Percentiles rank a stretch among this genome's conserved stretches.
These are phyloP conservation scores for Isabelozyma rhagii DNA, from an alignment of 805 yeast species.

Conservation along the genomic window DNA sequence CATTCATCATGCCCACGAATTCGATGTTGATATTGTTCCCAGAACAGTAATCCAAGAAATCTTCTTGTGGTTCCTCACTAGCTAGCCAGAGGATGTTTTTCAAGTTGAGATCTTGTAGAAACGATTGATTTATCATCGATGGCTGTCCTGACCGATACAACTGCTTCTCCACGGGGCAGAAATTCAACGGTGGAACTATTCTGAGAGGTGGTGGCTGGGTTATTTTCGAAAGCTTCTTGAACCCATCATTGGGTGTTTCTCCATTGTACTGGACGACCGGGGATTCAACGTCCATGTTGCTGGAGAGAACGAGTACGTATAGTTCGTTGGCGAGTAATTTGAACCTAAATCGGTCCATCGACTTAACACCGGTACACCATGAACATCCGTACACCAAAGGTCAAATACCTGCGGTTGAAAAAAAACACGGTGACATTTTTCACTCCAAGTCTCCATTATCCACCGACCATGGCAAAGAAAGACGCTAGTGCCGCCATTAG, in stretches of 20 bases:
- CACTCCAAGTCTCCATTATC: neutral
- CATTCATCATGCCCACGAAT: slow-evolving; percentile 79
- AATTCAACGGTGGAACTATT: slow-evolving; percentile 90
- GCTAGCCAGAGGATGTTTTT: slow-evolving; percentile 91
- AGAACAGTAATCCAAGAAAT: slow-evolving; percentile 77
- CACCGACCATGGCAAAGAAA: slow-evolving; percentile 34
- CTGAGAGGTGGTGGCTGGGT: slow-evolving; percentile 56
- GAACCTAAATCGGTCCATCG: neutral
- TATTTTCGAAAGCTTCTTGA: slow-evolving; percentile 11
- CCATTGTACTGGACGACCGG: neutral
- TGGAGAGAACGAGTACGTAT: neutral
- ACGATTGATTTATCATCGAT: slow-evolving; percentile 86
- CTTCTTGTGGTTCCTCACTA: slow-evolving; percentile 91
- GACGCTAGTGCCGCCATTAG: slow-evolving; percentile 23
- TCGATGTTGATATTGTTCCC: slow-evolving; percentile 69
- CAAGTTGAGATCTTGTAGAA: slow-evolving; percentile 67
- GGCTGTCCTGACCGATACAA: slow-evolving; percentile 94
- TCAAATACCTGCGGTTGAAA: too few relatives aligned
- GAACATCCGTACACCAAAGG: neutral
- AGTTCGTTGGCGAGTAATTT: neutral
- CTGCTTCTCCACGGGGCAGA: slow-evolving; percentile 88
- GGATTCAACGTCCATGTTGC: neutral
- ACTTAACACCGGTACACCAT: neutral
- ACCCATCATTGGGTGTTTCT: neutral
- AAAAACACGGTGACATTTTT: neutral